Evolutionary conservation across 345 rosid species (phyloP).

Genomic region (Firmiana major): DNA sequence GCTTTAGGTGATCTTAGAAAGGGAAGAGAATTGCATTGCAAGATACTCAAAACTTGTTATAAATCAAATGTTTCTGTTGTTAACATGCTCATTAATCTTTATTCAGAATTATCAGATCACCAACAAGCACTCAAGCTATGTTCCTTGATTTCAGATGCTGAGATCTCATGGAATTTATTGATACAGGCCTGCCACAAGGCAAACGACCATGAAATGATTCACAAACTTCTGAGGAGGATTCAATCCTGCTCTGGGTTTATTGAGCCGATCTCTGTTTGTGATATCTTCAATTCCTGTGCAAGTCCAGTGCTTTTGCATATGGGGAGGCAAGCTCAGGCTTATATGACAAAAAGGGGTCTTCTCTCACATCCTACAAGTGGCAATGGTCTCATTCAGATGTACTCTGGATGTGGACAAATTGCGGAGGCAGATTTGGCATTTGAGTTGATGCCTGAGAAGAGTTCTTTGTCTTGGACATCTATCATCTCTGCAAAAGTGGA

Average conservation of each 20-base stretch:
- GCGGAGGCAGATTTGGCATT: conserved; percentile 20
- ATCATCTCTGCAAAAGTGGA: conserved; percentile 26
- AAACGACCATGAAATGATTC: conserved; percentile 22
- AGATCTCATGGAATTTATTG: conserved; percentile 23
- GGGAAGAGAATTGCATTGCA: conserved; percentile 31
- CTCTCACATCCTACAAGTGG: conserved; percentile 19
- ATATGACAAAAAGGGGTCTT: conserved; percentile 26
- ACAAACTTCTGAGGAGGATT: conserved; percentile 22
- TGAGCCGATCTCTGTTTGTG: conserved; percentile 15
- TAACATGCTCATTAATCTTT: conserved; percentile 24
- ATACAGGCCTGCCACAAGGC: conserved; percentile 24
- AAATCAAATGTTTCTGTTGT: conserved; percentile 24
- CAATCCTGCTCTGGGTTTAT: conserved; percentile 18
- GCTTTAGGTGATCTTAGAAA: conserved; percentile 25
- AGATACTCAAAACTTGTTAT: conserved; percentile 27
- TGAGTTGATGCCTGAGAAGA: conserved; percentile 18
- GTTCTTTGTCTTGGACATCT: conserved; percentile 20
- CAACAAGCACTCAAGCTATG: conserved; percentile 23
- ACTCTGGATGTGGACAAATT: conserved; percentile 18
- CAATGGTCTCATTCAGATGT: conserved; percentile 18
- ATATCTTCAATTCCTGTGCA: conserved; percentile 17
- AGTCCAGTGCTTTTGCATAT: conserved; percentile 18
- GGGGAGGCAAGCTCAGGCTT: conserved; percentile 28
- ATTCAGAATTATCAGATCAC: conserved; percentile 19
- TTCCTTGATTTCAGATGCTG: conserved; percentile 19